A percentile compares a stretch with the other conserved stretches of the same genome.
These are phyloP conservation scores for Basipetospora sp. DNA, from an alignment of 2,329 filamentous ascomycete species.

Conservation along the genomic window DNA sequence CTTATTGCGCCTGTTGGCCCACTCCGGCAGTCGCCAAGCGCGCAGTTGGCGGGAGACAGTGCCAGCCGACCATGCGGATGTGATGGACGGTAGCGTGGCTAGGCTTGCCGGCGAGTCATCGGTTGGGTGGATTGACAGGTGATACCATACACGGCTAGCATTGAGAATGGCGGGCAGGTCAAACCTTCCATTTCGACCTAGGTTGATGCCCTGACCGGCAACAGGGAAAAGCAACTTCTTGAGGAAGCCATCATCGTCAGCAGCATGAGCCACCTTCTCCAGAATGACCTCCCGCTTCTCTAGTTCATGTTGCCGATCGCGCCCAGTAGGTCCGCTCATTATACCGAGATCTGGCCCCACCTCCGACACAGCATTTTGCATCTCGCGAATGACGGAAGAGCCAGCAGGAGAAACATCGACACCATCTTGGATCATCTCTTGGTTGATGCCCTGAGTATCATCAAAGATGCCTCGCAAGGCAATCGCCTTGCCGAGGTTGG, in stretches of 20 bases:
- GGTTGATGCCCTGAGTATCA: slow-evolving; percentile 80
- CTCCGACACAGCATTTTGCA: slow-evolving; percentile 65
- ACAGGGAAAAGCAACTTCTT: slow-evolving; percentile 69
- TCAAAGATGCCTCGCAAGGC: slow-evolving; percentile 85
- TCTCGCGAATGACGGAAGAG: slow-evolving; percentile 74
- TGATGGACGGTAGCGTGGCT: slow-evolving; percentile 54
- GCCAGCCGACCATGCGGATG: slow-evolving; percentile 84
- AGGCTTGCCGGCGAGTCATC: slow-evolving; percentile 68
- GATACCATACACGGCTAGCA: slow-evolving; percentile 89
- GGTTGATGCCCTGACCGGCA: slow-evolving; percentile 60
- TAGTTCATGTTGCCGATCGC: slow-evolving; percentile 61
- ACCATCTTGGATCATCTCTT: slow-evolving; percentile 93
- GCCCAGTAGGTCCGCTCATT: slow-evolving; percentile 47
- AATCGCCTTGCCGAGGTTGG: slow-evolving; percentile 71
- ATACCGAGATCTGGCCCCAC: slow-evolving; percentile 69
- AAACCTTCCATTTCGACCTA: slow-evolving; percentile 65
- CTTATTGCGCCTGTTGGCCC: slow-evolving; percentile 86
- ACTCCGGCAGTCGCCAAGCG: slow-evolving; percentile 85
- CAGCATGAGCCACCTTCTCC: slow-evolving; percentile 72
- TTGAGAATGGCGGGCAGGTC: slow-evolving; percentile 60
- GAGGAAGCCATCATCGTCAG: slow-evolving; percentile 70
- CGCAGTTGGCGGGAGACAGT: slow-evolving; percentile 84
- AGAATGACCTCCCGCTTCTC: slow-evolving; percentile 73
- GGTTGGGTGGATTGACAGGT: slow-evolving; percentile 79
- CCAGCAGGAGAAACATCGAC: slow-evolving; percentile 59